These are phyloP conservation scores for Elsinoe australis DNA, from an alignment of 2,329 filamentous ascomycete species.

Conservation along the genomic window DNA sequence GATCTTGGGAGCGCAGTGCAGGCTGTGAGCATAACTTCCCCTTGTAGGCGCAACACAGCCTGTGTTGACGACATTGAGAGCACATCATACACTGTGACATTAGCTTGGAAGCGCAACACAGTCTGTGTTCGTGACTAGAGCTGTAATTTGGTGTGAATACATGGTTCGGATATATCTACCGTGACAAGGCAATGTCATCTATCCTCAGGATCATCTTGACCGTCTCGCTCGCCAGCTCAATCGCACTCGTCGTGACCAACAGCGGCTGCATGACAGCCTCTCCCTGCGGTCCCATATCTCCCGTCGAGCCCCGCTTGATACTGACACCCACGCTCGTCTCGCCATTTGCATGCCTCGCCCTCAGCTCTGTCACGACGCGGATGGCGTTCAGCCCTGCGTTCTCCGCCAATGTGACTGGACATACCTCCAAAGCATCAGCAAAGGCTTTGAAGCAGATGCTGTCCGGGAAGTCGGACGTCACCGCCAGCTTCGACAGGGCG, in stretches of 20 bases:
- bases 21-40: no score
- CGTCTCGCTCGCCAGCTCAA: slow-evolving; percentile 94
- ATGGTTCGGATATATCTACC: slow-evolving; percentile 26
- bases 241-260: slow-evolving; percentile 92
- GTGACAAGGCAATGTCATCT: slow-evolving; percentile 54
- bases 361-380: slow-evolving; percentile 93
- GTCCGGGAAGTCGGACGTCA: slow-evolving; percentile 81
- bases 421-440: slow-evolving; percentile 92
- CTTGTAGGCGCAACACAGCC: no score
- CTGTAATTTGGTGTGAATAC: no score
- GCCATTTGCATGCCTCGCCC: slow-evolving; percentile 88
- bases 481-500: slow-evolving; percentile 71
- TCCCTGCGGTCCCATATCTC: slow-evolving; percentile 70
- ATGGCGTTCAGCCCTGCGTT: slow-evolving; percentile 97
- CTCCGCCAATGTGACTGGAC: slow-evolving; percentile 92
- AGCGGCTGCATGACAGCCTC: slow-evolving; percentile 81
- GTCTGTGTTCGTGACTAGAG: no score
- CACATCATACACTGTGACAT: no score
- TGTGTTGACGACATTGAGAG: no score
- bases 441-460: slow-evolving; percentile 99
- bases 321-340: slow-evolving; percentile 95
- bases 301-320: slow-evolving; percentile 95
- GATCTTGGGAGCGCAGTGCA: no score
- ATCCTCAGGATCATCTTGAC: slow-evolving; percentile 87
- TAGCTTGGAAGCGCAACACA: no score